Evolutionary conservation across 768 basidiomycete genomes (phyloP).

Genomic region (Lepiota venenata): DNA sequence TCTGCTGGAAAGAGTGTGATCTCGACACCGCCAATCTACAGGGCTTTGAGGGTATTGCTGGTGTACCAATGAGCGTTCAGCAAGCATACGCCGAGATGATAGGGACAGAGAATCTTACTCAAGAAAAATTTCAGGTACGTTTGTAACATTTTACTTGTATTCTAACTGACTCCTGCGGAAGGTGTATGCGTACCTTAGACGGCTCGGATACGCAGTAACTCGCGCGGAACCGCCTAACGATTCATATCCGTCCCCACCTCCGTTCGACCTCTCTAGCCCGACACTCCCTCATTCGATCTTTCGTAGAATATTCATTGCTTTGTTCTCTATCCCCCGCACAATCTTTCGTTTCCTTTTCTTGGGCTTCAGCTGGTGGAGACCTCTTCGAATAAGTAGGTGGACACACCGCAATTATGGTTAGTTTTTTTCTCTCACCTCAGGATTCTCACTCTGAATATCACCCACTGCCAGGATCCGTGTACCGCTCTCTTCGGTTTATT

Average conservation of each 20-base stretch:
- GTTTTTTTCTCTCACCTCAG: slow-evolving; percentile 16
- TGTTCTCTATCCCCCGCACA: slow-evolving; percentile 30
- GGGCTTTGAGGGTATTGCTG: slow-evolving; percentile 40
- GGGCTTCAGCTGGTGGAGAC: slow-evolving; percentile 65
- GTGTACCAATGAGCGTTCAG: slow-evolving; percentile 85
- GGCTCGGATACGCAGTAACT: slow-evolving; percentile 87
- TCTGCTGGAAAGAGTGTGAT: slow-evolving; percentile 67
- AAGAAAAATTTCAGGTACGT: slow-evolving; percentile 86
- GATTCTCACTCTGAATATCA: not conserved
- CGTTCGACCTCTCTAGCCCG: slow-evolving; percentile 19
- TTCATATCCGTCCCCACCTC: slow-evolving; percentile 50
- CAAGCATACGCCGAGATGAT: slow-evolving; percentile 88
- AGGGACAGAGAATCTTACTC: slow-evolving; percentile 67
- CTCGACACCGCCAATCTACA: slow-evolving; percentile 26
- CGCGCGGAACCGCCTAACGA: slow-evolving; percentile 61
- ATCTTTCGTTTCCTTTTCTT: slow-evolving; percentile 26
- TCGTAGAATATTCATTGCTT: slow-evolving; percentile 28
- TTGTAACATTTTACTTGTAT: not conserved
- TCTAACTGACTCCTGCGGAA: slow-evolving; percentile 26
- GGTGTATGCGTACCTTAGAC: slow-evolving; percentile 91
- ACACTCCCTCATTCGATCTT: slow-evolving; percentile 26
- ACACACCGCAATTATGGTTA: slow-evolving; percentile 51
- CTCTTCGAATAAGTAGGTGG: slow-evolving; percentile 46
- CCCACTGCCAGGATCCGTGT: slow-evolving; percentile 53
- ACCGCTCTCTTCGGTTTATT: slow-evolving; percentile 67